These are phyloP conservation scores for Kwoniella sp. DNA, from an alignment of 768 basidiomycete genomes.

Conservation along the genomic window DNA sequence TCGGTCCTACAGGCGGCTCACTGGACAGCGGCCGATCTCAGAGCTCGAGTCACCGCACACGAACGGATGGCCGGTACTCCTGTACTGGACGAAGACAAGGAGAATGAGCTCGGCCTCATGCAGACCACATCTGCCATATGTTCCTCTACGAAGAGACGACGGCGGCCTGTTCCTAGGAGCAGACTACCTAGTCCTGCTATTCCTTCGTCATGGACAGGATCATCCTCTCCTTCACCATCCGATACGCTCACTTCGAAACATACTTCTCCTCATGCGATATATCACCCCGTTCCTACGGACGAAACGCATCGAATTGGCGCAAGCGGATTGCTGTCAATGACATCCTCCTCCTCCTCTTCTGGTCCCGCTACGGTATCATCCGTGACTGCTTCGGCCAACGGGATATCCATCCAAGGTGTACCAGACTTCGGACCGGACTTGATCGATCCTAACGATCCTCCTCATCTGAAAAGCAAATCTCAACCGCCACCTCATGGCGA, in stretches of 20 bases:
- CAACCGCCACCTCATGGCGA: constrained; percentile 41
- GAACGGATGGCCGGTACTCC: constrained; percentile 9
- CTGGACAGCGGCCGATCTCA: constrained; percentile 62
- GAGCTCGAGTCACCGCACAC: constrained; percentile 37
- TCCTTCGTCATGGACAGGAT: not conserved
- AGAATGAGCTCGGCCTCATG: constrained; percentile 67
- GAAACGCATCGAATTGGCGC: constrained; percentile 77
- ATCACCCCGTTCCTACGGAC: constrained; percentile 69
- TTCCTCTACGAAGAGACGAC: constrained; percentile 27
- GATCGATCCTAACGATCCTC: constrained; percentile 1
- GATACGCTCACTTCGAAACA: constrained; percentile 1
- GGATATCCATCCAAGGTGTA: constrained; percentile 23
- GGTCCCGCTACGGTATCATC: not conserved
- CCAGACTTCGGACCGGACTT: constrained; percentile 52
- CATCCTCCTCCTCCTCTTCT: constrained; percentile 5
- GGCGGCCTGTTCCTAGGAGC: constrained; percentile 36
- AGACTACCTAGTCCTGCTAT: constrained; percentile 30
- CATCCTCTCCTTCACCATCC: constrained; percentile 4
- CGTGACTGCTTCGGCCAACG: not conserved
- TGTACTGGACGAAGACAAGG: constrained; percentile 6
- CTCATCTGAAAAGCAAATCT: not conserved
- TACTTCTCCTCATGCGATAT: constrained; percentile 44
- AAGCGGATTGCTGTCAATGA: constrained; percentile 55
- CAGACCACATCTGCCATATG: constrained; percentile 63
- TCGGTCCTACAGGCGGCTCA: constrained; percentile 71